phyloP scores from a whole-genome alignment of 345 rosid species.

The Angophora floribunda region DNA sequence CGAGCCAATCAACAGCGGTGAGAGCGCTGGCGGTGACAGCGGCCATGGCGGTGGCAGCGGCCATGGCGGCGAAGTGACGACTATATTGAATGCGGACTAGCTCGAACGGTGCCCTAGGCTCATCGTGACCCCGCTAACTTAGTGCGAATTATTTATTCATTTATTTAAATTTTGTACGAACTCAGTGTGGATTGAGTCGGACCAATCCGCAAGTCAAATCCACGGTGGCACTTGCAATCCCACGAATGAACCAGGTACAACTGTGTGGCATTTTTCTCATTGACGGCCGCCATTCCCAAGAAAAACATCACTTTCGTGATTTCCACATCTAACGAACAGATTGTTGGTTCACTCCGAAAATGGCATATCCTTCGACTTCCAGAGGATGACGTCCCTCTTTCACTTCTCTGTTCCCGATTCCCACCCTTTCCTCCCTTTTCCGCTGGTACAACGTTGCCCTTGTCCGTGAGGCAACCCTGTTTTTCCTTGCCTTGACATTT shows the following conservation, averaged over 20 bases:
- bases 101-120: too few species aligned
- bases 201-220: neutral
- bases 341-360: too few species aligned
- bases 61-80: too few species aligned
- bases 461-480: neutral
- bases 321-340: neutral
- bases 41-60: too few species aligned
- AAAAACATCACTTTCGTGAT: neutral
- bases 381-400: too few species aligned
- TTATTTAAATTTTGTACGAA: too few species aligned
- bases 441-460: neutral
- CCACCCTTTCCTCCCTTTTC: neutral
- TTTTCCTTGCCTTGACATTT: too few species aligned
- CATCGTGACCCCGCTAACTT: too few species aligned
- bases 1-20: neutral
- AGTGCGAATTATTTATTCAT: too few species aligned
- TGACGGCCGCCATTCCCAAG: neutral
- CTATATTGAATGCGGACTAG: neutral
- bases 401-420: neutral
- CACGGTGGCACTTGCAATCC: neutral
- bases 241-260: neutral
- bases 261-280: neutral
- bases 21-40: too few species aligned
- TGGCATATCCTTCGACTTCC: neutral
- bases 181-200: neutral